Percentiles rank a stretch among this genome's conserved stretches.
Evolutionary conservation across 164 flowering plant species (phyloP).

Genomic region (Nymphaea thermarum): DNA sequence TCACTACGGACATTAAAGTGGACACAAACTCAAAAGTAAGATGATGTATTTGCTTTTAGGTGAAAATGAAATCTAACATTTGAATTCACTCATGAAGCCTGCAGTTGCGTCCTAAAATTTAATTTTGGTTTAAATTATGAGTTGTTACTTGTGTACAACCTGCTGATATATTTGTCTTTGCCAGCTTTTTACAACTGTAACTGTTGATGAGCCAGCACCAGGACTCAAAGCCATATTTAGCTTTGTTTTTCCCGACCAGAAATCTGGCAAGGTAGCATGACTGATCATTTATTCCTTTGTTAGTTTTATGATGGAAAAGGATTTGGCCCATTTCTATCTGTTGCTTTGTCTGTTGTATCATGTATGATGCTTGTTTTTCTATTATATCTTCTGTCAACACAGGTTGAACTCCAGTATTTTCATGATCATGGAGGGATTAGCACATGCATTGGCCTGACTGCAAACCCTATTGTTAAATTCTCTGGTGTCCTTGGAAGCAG

Average conservation of each 20-base stretch:
- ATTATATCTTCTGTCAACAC: constrained; percentile 1
- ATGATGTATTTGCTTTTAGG: background rate
- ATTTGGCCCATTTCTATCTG: no score
- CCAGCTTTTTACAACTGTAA: constrained; percentile 49
- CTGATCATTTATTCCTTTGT: background rate
- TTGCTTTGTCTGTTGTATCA: no score
- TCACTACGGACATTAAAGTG: no score
- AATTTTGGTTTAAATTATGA: background rate
- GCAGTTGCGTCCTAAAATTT: background rate
- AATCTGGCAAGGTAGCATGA: constrained; percentile 63
- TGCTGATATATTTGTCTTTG: constrained; percentile 2
- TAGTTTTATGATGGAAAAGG: background rate
- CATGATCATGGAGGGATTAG: constrained; percentile 25
- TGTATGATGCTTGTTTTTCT: background rate
- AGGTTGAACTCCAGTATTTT: constrained; percentile 31
- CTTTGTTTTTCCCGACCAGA: constrained; percentile 59
- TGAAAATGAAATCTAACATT: background rate
- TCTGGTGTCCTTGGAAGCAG: constrained; percentile 46
- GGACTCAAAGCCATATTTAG: constrained; percentile 60
- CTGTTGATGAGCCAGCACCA: constrained; percentile 58
- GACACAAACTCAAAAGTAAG: no score
- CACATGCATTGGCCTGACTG: constrained; percentile 45
- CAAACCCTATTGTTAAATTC: constrained; percentile 52
- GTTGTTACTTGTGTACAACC: background rate
- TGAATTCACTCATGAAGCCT: no score